Evolutionary conservation across 352 stramenopile species (phyloP).

Genomic region (Saprolegnia diclina): DNA sequence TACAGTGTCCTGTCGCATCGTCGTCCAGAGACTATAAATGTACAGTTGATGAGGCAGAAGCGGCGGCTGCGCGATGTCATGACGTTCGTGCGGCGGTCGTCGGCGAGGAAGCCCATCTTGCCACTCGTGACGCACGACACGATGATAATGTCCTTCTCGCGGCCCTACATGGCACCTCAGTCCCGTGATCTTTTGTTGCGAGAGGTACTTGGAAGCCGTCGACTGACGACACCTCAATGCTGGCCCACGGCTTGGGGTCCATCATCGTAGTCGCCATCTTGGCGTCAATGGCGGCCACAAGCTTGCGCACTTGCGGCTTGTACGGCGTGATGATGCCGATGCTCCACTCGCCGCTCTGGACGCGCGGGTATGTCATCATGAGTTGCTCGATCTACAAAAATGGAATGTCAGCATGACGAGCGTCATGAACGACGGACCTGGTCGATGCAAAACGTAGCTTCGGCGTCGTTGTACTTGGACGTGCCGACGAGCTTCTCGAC

Average conservation of each 20-base stretch:
- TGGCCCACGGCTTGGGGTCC: too few relatives aligned
- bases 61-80: slow-evolving; percentile 85
- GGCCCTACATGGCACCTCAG: slow-evolving; percentile 42
- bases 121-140: slow-evolving; percentile 93
- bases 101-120: slow-evolving; percentile 85
- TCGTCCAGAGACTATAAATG: neutral
- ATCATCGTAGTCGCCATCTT: slow-evolving; percentile 35
- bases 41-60: slow-evolving; percentile 80
- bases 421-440: too few relatives aligned
- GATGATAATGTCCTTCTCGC: slow-evolving; percentile 98
- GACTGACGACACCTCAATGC: slow-evolving; percentile 94
- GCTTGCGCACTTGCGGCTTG: slow-evolving; percentile 91
- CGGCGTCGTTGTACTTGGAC: too few relatives aligned
- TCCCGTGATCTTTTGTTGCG: neutral
- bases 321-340: slow-evolving; percentile 99
- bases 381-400: too few relatives aligned
- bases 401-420: too few relatives aligned
- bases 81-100: slow-evolving; percentile 86
- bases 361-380: too few relatives aligned
- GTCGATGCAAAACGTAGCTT: too few relatives aligned
- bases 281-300: slow-evolving; percentile 45
- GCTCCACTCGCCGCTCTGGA: too few relatives aligned
- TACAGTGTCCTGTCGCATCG: neutral
- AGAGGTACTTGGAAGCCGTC: slow-evolving; percentile 90
- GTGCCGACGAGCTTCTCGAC: too few relatives aligned